Base-by-base conservation (phyloP, 2,329 filamentous ascomycete genomes). In the Xylariaceae sp. region DNA sequence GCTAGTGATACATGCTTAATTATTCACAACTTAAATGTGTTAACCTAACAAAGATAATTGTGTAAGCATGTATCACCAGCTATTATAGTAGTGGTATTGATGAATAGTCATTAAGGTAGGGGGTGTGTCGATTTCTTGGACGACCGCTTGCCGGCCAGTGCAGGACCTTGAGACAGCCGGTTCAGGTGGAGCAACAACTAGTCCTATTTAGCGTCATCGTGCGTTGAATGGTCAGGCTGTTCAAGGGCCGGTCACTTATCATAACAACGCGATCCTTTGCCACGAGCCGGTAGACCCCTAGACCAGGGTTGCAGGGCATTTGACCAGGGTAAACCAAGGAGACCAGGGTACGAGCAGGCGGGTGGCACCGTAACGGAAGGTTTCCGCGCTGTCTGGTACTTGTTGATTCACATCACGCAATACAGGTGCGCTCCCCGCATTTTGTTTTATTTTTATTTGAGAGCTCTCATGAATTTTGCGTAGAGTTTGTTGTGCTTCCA, bases 301-400 rank as follows among this genome's bases (percentile, higher is more conserved):
- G 19, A 44, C 34, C 31, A 29, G 40, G 16, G 31, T 29, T 8
- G 3, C 12, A n/a, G n/a, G n/a, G n/a, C n/a, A n/a, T n/a, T n/a
- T n/a, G 34, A 49, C 46, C 11, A 41, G 51, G 43, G 36, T 16
- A 39, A 9, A 46, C 19, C 31, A 36, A 36, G 29, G 16, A 40
- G 33, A 33, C 50, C 19, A 17, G 50, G 41, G 17, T 34, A 24
- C 28, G 7, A 39, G 11, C 21, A 33, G 11, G 48, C 56, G 56
- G 56, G 56, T 59, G 56, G 56, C 52, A 55, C 56, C 56, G 56
- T 52, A 29, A 48, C 56, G 56, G 56, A 59, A 41, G 47, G 11
- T 48, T 59, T 56, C 56, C 56, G 56, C 52, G 29, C 37, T 52
- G 51, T 36, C 24, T 41, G 41, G 51, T 46, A 58, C 56, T 54